Evolutionary conservation across 2,329 filamentous ascomycete genomes (phyloP).

Genomic region (Phyllosticta capitalensis): DNA sequence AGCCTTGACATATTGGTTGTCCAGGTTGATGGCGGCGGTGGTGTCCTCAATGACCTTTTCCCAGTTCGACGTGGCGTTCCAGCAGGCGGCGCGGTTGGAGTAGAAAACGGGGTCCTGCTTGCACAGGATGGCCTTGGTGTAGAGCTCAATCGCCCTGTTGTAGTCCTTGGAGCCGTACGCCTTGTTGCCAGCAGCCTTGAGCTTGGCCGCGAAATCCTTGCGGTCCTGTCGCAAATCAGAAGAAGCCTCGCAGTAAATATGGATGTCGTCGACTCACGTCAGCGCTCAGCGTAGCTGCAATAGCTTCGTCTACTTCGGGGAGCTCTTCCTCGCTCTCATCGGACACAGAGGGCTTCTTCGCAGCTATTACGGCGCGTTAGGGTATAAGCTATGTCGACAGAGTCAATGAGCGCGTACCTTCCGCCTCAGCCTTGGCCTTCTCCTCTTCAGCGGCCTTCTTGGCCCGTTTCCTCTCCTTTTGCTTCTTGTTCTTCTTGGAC

Average conservation of each 20-base stretch:
- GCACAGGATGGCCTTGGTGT: conserved; percentile 92
- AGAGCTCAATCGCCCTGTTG: conserved; percentile 85
- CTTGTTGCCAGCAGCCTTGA: conserved; percentile 94
- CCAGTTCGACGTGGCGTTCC: conserved; percentile 88
- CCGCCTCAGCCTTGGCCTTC: conserved; percentile 33
- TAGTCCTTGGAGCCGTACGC: conserved; percentile 93
- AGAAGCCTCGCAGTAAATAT: not conserved
- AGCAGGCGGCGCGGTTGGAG: conserved; percentile 96
- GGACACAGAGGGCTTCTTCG: conserved; percentile 27
- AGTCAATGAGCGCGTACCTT: conserved; percentile 11
- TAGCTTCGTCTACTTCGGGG: conserved; percentile 40
- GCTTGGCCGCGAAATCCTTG: conserved; percentile 77
- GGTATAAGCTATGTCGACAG: not conserved
- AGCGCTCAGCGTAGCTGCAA: conserved; percentile 34
- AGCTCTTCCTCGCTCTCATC: conserved; percentile 36
- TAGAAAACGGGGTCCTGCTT: conserved; percentile 97
- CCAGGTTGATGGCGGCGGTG: conserved; percentile 84
- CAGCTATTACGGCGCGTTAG: conserved; percentile 16
- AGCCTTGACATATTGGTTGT: conserved; percentile 94
- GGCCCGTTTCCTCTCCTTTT: conserved; percentile 81
- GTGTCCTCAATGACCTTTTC: conserved; percentile 96
- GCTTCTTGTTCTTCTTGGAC: conserved; percentile 62
- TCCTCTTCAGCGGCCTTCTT: conserved; percentile 57
- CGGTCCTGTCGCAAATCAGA: conserved; percentile 52
- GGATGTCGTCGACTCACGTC: conserved; percentile 22